Base-by-base conservation (phyloP, 2,329 filamentous ascomycete species). In the Davidsoniella australis region DNA sequence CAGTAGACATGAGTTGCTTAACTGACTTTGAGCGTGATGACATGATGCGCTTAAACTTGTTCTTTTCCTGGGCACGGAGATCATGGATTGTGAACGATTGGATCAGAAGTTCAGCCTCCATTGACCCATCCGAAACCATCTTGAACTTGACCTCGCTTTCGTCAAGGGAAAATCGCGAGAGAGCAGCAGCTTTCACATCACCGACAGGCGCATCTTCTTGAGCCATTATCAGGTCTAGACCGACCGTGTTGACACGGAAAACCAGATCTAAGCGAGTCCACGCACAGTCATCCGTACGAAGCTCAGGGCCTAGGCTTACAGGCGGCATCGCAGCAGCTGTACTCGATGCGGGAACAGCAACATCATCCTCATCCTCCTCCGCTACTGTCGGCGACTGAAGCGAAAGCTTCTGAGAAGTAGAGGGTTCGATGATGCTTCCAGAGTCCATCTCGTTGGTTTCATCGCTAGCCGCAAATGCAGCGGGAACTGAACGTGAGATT, bases 31-130 rank as follows among this genome's bases (percentile, higher is more conserved):
- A 96, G 59, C 88, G 87, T 49, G 94, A 80, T 1, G 88, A 88
- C 91, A 98, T 96, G 66, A 98, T 95, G 62, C 89, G 93, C 46
- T 87, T 79, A 71, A 93, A 99, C 61, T 94, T 95, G 68, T 95
- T 98, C 4, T 82, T 84, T 57, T 94, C 88, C 48, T 78, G 76
- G 4, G 78, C 80, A n/a, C 93, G 80, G 55, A 83, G 95, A 62
- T 99, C 91, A 50, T 85, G 77, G 55, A 96, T 94, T 0, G 87
- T 94, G 62, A 98, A 95, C 0, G 89, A 91, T 53, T 91, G 82
- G 14, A 98, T 87, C 36, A 94, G 72, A 5, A 98, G 75, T 61
- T 99, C 93, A 2, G 88, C 87, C 62, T 98, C 91, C 39, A 98
- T 65, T 0, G 88, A 88, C 5, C 82, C 81, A 62, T 98, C 89